Evolutionary conservation across 1,284 basidiomycete genomes (phyloP), one percentile per base, ranked within the genome.

Genomic region (Cryptococcus sp.): DNA sequence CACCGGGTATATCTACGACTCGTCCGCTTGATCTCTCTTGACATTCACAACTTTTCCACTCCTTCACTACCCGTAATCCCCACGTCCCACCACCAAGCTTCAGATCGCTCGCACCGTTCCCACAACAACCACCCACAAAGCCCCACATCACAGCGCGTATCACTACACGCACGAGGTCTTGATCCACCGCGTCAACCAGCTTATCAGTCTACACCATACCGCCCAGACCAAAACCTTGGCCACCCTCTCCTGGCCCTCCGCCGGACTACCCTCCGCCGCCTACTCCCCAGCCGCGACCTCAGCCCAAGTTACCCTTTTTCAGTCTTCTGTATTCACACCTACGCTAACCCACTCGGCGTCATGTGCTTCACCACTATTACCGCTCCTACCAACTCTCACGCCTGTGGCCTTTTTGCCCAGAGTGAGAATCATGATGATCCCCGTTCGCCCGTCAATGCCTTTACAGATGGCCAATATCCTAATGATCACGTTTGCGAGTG

Each of bases 401-500:
- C n/a, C 2, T 19, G 16, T 39, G 10, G 20, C 23, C 17, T 5
- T 10, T 6, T 13, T 8, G 38, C 25, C 26, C 26, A 29, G 26
- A 29, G 26, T 29, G 26, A 29, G 10, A 10, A 5, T 10, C 26
- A 29, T 10, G 26, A 29, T 10, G 26, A 29, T 29, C 26, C 26
- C 26, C 26, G 10, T 29, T 29, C 26, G 16, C 47, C 51, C 15
- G 50, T 43, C n/a, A 41, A 40, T 25, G 29, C 26, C 39, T 49
- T 39, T n/a, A 46, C 49, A 29, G 10, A 29, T 29, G 56, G 56
- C 16, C 43, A 26, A 17, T 50, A 43, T 37, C 52, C 57, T 1
- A 55, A 57, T 51, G 43, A 61, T 41, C 59, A 61, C 50, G 51
- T 57, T 11, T 68, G 66, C 39, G 52, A 53, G 15, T 64, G 61